Evolutionary conservation across 139 green algal genomes (phyloP).

Genomic region (Cymbomonas tetramitiformis): DNA sequence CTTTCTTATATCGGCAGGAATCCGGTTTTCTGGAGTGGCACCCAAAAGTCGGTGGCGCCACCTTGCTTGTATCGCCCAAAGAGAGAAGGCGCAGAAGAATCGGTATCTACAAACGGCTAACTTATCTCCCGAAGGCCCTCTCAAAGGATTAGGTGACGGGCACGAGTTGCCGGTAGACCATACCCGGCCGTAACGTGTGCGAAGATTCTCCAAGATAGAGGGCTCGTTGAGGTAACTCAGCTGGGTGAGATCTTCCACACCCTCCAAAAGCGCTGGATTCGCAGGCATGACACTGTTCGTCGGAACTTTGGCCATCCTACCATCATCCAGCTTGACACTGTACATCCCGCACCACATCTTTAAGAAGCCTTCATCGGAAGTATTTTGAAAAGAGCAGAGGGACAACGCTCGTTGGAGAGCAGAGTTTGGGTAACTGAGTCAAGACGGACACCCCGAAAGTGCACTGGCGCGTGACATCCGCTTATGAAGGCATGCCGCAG

Average conservation of each 20-base stretch:
- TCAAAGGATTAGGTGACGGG: too few relatives aligned
- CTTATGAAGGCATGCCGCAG: too few relatives aligned
- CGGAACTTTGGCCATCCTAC: neutral
- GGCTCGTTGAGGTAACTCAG: slow-evolving; percentile 77
- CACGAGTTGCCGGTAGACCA: too few relatives aligned
- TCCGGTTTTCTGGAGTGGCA: too few relatives aligned
- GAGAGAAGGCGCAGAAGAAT: too few relatives aligned
- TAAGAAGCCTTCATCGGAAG: neutral
- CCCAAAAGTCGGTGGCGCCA: too few relatives aligned
- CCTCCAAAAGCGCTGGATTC: slow-evolving; percentile 40
- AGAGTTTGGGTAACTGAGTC: neutral
- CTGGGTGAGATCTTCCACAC: slow-evolving; percentile 56
- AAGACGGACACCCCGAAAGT: neutral
- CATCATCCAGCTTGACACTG: neutral
- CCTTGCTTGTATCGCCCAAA: too few relatives aligned
- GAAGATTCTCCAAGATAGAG: slow-evolving; percentile 61
- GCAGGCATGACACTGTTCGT: slow-evolving; percentile 20
- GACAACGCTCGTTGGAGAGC: neutral
- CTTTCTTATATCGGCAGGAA: too few relatives aligned
- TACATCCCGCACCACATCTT: neutral
- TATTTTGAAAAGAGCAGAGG: neutral
- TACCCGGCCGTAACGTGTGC: slow-evolving; percentile 29
- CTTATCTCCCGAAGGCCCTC: too few relatives aligned
- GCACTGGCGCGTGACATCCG: too few relatives aligned
- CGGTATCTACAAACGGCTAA: too few relatives aligned